A percentile compares a stretch with the other conserved stretches of the same genome.
These are phyloP conservation scores for Claviceps monticola DNA, from an alignment of 2,329 filamentous ascomycete species.

Conservation along the genomic window DNA sequence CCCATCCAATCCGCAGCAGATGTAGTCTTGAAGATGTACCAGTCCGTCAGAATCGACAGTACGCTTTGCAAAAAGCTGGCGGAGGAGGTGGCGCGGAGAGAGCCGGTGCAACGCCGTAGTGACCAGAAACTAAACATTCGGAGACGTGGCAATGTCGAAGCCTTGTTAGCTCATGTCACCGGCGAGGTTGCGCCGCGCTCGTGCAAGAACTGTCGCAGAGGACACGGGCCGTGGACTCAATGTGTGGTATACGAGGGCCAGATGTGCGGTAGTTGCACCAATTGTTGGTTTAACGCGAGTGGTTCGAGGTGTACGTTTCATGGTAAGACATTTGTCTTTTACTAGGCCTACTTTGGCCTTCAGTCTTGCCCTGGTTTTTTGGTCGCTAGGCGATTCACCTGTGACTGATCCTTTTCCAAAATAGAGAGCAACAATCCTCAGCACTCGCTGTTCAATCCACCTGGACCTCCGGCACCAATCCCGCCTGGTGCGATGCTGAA, in stretches of 20 bases:
- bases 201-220: conserved; percentile 47
- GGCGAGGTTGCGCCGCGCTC: conserved; percentile 32
- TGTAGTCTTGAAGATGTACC: conserved; percentile 31
- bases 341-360: not conserved
- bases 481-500: conserved; percentile 7
- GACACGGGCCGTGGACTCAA: conserved; percentile 43
- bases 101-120: conserved; percentile 37
- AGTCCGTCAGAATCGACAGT: conserved; percentile 34
- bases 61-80: conserved; percentile 41
- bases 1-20: conserved; percentile 27
- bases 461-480: not conserved
- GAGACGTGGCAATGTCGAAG: conserved; percentile 47
- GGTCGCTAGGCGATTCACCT: not conserved
- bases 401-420: not conserved
- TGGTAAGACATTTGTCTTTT: conserved; percentile 24
- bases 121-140: conserved; percentile 41
- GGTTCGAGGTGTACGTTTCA: conserved; percentile 47
- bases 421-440: conserved; percentile 32
- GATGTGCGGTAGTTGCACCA: conserved; percentile 48
- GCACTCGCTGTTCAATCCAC: conserved; percentile 10
- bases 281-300: conserved; percentile 51
- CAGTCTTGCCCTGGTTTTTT: not conserved
- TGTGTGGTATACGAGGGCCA: conserved; percentile 47
- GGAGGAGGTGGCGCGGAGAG: conserved; percentile 32
- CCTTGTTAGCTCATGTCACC: conserved; percentile 42